Evolutionary conservation across 352 stramenopile species (phyloP).

Genomic region (Elongisporangium senticosum): DNA sequence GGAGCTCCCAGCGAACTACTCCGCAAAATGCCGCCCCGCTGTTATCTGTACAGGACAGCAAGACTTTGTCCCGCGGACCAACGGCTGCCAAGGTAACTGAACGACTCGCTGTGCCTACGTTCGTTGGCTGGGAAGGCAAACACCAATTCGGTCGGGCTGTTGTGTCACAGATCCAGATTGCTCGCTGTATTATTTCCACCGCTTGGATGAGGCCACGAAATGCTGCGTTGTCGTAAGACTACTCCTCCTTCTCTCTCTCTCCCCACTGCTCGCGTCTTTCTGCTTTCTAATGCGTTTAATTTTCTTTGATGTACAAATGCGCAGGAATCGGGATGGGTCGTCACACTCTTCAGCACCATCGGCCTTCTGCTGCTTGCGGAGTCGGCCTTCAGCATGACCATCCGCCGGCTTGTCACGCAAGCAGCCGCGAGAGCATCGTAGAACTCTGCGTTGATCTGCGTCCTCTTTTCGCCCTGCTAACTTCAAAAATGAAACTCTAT

Average conservation of each 20-base stretch:
- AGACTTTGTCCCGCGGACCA: slow-evolving; percentile 26
- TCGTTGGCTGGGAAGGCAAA: not conserved
- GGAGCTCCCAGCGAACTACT: not conserved
- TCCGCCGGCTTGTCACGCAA: slow-evolving; percentile 16
- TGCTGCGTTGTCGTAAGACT: slow-evolving; percentile 40
- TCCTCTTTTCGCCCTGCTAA: not conserved
- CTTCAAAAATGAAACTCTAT: slow-evolving; percentile 16
- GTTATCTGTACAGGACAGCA: slow-evolving; percentile 34
- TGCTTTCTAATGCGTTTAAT: not conserved
- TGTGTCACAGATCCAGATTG: slow-evolving; percentile 44
- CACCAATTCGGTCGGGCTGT: not conserved
- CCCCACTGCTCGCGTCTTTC: not conserved
- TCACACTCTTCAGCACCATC: slow-evolving; percentile 25
- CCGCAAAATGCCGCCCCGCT: slow-evolving; percentile 12
- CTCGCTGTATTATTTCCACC: slow-evolving; percentile 59
- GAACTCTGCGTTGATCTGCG: too few relatives aligned
- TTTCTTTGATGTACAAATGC: not conserved
- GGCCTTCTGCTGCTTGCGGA: slow-evolving; percentile 34
- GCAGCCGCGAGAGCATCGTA: not conserved
- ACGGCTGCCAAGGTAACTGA: slow-evolving; percentile 43
- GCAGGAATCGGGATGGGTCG: slow-evolving; percentile 33
- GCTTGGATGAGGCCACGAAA: slow-evolving; percentile 33
- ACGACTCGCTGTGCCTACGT: not conserved
- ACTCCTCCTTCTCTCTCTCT: not conserved
- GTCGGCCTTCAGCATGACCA: slow-evolving; percentile 28